phyloP scores from a whole-genome alignment of 148 eudicot genomes.

The Vaccinium macrocarpon region DNA sequence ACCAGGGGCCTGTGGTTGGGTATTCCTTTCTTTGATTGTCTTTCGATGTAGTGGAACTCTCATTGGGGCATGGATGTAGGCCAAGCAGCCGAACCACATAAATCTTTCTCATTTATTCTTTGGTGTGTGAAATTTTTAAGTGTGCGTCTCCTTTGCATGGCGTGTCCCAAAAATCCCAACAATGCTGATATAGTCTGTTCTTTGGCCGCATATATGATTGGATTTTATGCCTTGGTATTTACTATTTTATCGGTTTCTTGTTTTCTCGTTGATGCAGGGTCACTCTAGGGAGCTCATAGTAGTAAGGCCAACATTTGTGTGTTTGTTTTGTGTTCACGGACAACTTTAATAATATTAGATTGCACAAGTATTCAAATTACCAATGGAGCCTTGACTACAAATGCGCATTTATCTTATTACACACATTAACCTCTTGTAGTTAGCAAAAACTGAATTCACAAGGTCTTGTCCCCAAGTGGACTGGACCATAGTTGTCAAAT shows the following conservation, averaged over 20 bases:
- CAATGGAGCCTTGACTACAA: background rate
- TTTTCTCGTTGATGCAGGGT: background rate
- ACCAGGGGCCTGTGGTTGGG: background rate
- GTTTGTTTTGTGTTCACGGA: background rate
- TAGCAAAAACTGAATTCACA: background rate
- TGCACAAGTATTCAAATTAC: background rate
- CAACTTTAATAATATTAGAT: background rate
- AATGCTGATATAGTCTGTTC: background rate
- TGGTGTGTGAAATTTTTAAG: background rate
- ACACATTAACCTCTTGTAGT: background rate
- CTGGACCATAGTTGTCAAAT: background rate
- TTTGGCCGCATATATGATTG: background rate
- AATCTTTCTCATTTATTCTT: no score
- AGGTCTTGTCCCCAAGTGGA: background rate
- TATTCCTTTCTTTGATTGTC: background rate
- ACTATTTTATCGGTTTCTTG: background rate
- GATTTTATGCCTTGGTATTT: background rate
- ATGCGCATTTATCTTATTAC: background rate
- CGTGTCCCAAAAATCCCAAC: background rate
- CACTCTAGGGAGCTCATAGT: background rate
- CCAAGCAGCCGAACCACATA: background rate
- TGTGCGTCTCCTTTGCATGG: background rate
- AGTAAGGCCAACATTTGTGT: background rate
- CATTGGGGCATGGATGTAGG: background rate
- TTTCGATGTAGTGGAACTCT: no score